Evolutionary conservation across 192 early-diverging fungal species (phyloP).

Genomic region (Coemansia sp.): DNA sequence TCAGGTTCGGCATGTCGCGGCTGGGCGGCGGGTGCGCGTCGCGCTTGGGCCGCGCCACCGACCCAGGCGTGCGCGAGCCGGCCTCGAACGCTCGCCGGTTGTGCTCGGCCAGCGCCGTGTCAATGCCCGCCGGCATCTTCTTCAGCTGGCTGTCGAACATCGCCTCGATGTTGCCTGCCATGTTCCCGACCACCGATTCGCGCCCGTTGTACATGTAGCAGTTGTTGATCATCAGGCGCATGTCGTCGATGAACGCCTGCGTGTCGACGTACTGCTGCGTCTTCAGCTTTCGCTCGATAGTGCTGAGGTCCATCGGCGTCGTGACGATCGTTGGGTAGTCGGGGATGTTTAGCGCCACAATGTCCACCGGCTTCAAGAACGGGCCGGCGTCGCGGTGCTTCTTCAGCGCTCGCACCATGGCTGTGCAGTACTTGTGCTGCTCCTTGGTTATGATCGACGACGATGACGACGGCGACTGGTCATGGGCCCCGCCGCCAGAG

Average conservation of each 20-base stretch:
- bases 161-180: constrained; percentile 70
- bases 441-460: constrained; percentile 73
- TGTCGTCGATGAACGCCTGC: constrained; percentile 68
- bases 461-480: no score
- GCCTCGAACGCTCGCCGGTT: constrained; percentile 40
- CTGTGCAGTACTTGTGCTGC: constrained; percentile 81
- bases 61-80: constrained; percentile 37
- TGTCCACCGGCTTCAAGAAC: constrained; percentile 87
- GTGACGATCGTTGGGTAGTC: constrained; percentile 78
- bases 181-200: constrained; percentile 68
- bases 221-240: constrained; percentile 77
- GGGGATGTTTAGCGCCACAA: constrained; percentile 75
- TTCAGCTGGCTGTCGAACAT: constrained; percentile 70
- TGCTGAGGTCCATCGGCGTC: constrained; percentile 80
- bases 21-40: constrained; percentile 64
- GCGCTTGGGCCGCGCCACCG: constrained; percentile 68
- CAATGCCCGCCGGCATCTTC: constrained; percentile 67
- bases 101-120: constrained; percentile 53
- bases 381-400: constrained; percentile 80
- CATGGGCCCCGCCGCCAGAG: background rate
- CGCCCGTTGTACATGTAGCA: constrained; percentile 83
- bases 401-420: constrained; percentile 75
- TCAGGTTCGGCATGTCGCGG: constrained; percentile 47
- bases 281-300: constrained; percentile 72
- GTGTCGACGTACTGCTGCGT: constrained; percentile 63